phyloP scores from a whole-genome alignment of 192 early-diverging fungal genomes.

The Fimicolochytrium jonesii region DNA sequence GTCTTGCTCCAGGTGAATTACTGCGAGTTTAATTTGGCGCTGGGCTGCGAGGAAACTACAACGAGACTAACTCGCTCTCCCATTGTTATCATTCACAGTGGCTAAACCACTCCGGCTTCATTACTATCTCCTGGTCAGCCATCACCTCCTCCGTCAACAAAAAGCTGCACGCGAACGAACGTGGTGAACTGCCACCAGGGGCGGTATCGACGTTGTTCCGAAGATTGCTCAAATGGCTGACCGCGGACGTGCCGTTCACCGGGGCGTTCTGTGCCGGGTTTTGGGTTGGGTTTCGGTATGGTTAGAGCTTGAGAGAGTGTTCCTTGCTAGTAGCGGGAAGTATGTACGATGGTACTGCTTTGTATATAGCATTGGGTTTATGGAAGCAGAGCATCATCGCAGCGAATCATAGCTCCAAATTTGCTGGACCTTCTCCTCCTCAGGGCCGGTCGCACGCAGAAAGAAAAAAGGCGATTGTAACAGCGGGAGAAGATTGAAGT shows the following conservation, averaged over 20 bases:
- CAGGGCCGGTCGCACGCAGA: too few relatives aligned
- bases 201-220: not conserved
- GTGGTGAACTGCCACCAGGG: conserved; percentile 7
- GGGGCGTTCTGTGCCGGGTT: conserved; percentile 21
- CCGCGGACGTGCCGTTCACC: conserved; percentile 18
- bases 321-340: too few relatives aligned
- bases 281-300: conserved; percentile 15
- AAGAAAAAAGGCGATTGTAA: too few relatives aligned
- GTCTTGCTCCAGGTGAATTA: conserved; percentile 17
- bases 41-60: too few relatives aligned
- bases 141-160: conserved; percentile 2
- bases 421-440: too few relatives aligned
- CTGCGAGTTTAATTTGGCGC: not conserved
- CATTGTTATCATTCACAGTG: not conserved
- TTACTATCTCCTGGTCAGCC: conserved; percentile 15
- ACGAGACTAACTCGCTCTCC: too few relatives aligned
- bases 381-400: too few relatives aligned
- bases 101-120: conserved; percentile 12
- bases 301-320: too few relatives aligned
- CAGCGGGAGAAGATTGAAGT: too few relatives aligned
- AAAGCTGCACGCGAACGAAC: not conserved
- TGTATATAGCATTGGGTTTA: too few relatives aligned
- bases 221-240: conserved; percentile 13
- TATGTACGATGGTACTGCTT: too few relatives aligned
- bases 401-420: too few relatives aligned